Base-by-base conservation (phyloP, 2,329 filamentous ascomycete genomes). In the Alternaria postmessia region DNA sequence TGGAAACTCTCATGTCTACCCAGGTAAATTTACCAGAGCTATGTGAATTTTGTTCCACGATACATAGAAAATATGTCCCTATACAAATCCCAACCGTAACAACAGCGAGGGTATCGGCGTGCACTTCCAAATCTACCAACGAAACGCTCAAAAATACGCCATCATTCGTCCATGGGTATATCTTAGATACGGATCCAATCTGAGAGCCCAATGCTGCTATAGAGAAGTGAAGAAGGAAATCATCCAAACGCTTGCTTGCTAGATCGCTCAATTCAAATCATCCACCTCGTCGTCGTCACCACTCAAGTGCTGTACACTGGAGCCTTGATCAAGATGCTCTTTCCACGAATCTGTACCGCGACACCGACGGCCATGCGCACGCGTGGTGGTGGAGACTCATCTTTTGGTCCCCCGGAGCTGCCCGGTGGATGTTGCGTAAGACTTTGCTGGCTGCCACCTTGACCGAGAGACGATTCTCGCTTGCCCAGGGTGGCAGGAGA, bases 331-430 rank as follows among this genome's bases (percentile, higher is more conserved):
- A 85, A 67, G 34, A 84, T 79, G 42, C 77, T 80, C 64, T 82
- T 80, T n/a, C 81, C 81, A 47, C 82, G 77, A 36, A 84, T 80
- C 60, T 79, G 76, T n/a, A 84, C 81, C 7, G 79, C 78, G 43
- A 84, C 73, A 32, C 82, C 81, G 11, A 80, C 81, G 16, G 82
- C 78, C 72, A 85, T 73, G n/a, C 82, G 75, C 42, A 84, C 82
- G 14, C 81, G 74, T 26, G 79, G 79, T 52, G 80, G 75, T 43
- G 72, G 65, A 38, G 78, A 69, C 53, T 83, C 81, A 38, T 81
- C 78, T 51, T 77, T 75, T 7, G 60, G 64, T 30, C 72, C 75
- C 28, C 75, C 73, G 11, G 79, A 77, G 65, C 79, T 82, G 30
- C 80, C 79, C 22, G 81, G 79, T 44, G 69, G 73, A 30, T 72